phyloP scores from a whole-genome alignment of 1,284 basidiomycete genomes.

The Thelephora terrestris region DNA sequence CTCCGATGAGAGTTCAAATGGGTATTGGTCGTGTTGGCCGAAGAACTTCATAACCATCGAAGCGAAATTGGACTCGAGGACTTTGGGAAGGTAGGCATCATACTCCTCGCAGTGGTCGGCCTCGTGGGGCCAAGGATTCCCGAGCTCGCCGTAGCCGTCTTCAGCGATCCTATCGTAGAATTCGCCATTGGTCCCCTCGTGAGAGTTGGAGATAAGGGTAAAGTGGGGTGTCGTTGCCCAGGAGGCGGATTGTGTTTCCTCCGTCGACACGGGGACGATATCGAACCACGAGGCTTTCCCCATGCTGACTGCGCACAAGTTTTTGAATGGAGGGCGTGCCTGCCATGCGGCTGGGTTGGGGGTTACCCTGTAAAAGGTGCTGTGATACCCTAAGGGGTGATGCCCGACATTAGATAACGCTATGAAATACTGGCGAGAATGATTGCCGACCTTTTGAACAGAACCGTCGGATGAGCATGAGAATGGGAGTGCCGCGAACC shows the following conservation, averaged over 20 bases:
- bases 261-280: neutral
- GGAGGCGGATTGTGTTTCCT: neutral
- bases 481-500: neutral
- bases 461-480: constrained; percentile 1
- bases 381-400: constrained; percentile 3
- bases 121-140: neutral
- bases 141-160: neutral
- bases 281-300: constrained; percentile 1
- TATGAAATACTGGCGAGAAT: neutral
- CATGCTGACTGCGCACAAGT: neutral
- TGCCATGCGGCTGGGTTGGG: neutral
- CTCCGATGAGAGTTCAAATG: neutral
- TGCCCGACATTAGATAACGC: neutral
- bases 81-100: neutral
- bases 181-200: neutral
- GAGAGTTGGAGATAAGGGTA: constrained; percentile 2
- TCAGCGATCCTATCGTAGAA: constrained; percentile 3
- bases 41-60: constrained; percentile 2
- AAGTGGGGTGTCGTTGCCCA: constrained; percentile 2
- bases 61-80: constrained; percentile 2
- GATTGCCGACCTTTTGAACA: neutral
- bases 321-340: neutral
- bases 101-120: constrained; percentile 1
- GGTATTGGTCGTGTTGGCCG: constrained; percentile 4
- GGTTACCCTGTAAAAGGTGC: constrained; percentile 1